phyloP scores from a whole-genome alignment of 2,329 filamentous ascomycete genomes.

The Rachicladosporium sp. region DNA sequence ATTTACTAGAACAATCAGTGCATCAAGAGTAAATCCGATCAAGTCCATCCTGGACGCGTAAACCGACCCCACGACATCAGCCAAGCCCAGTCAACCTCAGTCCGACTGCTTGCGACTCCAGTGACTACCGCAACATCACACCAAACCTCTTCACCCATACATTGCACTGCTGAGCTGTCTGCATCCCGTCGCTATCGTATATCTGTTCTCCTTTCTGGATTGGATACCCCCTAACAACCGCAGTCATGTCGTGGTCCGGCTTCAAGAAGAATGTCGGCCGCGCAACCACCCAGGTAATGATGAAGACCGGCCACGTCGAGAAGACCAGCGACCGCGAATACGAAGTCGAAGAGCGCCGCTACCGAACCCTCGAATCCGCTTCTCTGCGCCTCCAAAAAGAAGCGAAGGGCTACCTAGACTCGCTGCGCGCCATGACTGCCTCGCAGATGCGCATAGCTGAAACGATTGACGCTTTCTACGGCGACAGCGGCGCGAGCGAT shows the following conservation, averaged over 20 bases:
- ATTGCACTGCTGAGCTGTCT: too few relatives aligned
- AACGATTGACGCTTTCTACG: constrained; percentile 98
- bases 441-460: constrained; percentile 99
- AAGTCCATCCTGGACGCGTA: too few relatives aligned
- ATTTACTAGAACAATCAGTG: too few relatives aligned
- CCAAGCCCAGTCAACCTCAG: too few relatives aligned
- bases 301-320: constrained; percentile 98
- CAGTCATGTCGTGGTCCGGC: constrained; percentile 49
- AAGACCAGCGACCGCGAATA: constrained; percentile 98
- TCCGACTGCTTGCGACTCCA: too few relatives aligned
- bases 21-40: too few relatives aligned
- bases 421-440: constrained; percentile 93
- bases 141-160: too few relatives aligned
- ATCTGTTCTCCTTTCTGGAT: too few relatives aligned
- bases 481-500: constrained; percentile 85
- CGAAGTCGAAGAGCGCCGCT: constrained; percentile 84
- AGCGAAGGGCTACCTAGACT: constrained; percentile 95
- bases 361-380: constrained; percentile 93
- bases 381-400: constrained; percentile 89
- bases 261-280: constrained; percentile 55
- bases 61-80: too few relatives aligned
- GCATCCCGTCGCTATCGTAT: too few relatives aligned
- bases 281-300: constrained; percentile 99
- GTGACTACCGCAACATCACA: too few relatives aligned
- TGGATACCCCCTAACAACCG: too few relatives aligned